These are phyloP conservation scores for Phyllosticta ampelicida DNA, from an alignment of 2,329 filamentous ascomycete genomes.

Conservation along the genomic window DNA sequence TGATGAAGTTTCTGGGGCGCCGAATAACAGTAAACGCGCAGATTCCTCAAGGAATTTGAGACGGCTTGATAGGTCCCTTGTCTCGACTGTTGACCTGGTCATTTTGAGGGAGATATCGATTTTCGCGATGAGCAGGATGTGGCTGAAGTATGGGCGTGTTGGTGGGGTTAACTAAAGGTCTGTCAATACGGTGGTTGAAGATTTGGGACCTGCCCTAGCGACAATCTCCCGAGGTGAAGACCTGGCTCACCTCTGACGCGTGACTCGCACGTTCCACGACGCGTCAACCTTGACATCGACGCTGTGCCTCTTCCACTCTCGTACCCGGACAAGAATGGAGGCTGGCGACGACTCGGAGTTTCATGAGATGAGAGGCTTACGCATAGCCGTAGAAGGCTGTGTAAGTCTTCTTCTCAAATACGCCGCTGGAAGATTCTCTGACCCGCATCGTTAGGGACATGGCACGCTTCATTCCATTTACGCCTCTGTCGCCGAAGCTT, in stretches of 20 bases:
- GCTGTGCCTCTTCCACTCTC: not conserved
- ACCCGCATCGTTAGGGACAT: constrained; percentile 54
- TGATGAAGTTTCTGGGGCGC: constrained; percentile 25
- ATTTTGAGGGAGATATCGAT: not conserved
- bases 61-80: constrained; percentile 11
- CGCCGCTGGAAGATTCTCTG: not conserved
- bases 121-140: not conserved
- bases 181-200: not conserved
- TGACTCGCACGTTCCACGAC: not conserved
- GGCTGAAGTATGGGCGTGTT: not conserved
- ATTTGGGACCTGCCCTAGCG: not conserved
- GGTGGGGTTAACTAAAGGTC: not conserved
- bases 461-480: constrained; percentile 90
- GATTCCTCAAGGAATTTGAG: constrained; percentile 25
- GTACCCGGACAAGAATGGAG: not conserved
- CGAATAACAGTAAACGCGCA: constrained; percentile 20
- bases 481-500: constrained; percentile 59
- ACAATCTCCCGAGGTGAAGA: not conserved
- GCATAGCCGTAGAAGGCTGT: constrained; percentile 79
- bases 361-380: constrained; percentile 31
- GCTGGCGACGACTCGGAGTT: not conserved
- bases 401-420: constrained; percentile 39
- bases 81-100: not conserved
- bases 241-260: not conserved
- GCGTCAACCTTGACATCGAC: not conserved